phyloP scores from a whole-genome alignment of 2,329 filamentous ascomycete genomes.

The Talaromyces sp. region DNA sequence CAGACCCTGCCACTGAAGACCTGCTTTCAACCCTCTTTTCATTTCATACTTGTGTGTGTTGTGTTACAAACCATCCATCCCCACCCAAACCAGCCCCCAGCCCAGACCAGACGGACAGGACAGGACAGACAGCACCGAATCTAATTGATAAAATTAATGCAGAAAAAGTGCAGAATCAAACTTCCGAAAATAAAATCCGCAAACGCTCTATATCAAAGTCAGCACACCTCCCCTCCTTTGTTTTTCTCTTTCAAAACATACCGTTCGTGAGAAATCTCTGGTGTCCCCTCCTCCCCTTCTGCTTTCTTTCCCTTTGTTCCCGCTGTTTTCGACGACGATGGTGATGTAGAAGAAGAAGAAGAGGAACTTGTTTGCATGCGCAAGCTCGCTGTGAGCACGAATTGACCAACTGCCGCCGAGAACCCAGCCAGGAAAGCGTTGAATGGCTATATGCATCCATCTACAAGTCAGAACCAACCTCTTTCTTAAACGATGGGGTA shows the following conservation, averaged over 20 bases:
- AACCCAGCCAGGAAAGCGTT: constrained; percentile 98
- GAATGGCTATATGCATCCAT: constrained; percentile 65
- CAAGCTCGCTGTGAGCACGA: constrained; percentile 85
- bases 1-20: not conserved
- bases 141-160: constrained; percentile 99
- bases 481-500: not conserved
- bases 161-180: constrained; percentile 96
- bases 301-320: constrained; percentile 20
- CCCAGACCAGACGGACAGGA: not conserved
- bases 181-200: constrained; percentile 95
- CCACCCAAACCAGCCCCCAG: not conserved
- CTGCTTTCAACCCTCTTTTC: not conserved
- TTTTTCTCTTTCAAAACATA: constrained; percentile 11
- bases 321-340: not conserved
- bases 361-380: constrained; percentile 77
- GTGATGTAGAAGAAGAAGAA: not conserved
- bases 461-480: not conserved
- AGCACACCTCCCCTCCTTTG: not conserved
- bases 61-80: not conserved
- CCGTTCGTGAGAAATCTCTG: constrained; percentile 37
- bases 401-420: constrained; percentile 89
- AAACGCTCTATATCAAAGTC: constrained; percentile 62
- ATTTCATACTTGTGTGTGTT: not conserved
- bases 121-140: not conserved
- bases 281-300: not conserved